Conservation (phyloP, 176 grass and related monocot genomes). For the Pontederia paniculata region DNA sequence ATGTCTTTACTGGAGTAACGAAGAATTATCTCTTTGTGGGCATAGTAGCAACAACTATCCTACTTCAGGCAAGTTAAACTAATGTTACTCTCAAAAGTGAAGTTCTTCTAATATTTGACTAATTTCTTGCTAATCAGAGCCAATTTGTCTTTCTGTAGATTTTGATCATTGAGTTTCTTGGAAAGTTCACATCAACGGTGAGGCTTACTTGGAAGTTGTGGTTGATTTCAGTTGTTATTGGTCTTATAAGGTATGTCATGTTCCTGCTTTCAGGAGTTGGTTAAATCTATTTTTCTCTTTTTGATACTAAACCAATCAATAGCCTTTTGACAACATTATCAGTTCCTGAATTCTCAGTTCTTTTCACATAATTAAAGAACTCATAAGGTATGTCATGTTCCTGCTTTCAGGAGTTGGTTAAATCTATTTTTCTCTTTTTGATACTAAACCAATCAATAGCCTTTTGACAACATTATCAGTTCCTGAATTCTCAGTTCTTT, state of each 20-base stretch:
- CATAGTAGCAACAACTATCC: conserved; percentile 46
- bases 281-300: conserved; percentile 2
- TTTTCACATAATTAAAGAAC: too few species aligned
- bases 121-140: too few species aligned
- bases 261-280: not conserved
- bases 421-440: not conserved
- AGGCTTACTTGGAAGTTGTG: conserved; percentile 80
- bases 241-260: conserved; percentile 47
- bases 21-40: conserved; percentile 64
- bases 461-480: too few species aligned
- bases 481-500: too few species aligned
- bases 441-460: too few species aligned
- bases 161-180: conserved; percentile 86
- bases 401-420: not conserved
- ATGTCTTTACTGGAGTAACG: conserved; percentile 64
- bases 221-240: conserved; percentile 75
- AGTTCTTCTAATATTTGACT: too few species aligned
- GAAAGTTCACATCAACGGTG: conserved; percentile 78
- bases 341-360: too few species aligned
- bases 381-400: conserved; percentile 8
- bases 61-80: conserved; percentile 56
- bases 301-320: too few species aligned
- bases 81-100: too few species aligned
- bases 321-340: too few species aligned
- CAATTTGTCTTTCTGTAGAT: conserved; percentile 29